Evolutionary conservation across 305 asterid species (phyloP).

Genomic region (Solanum aculeatissimum): DNA sequence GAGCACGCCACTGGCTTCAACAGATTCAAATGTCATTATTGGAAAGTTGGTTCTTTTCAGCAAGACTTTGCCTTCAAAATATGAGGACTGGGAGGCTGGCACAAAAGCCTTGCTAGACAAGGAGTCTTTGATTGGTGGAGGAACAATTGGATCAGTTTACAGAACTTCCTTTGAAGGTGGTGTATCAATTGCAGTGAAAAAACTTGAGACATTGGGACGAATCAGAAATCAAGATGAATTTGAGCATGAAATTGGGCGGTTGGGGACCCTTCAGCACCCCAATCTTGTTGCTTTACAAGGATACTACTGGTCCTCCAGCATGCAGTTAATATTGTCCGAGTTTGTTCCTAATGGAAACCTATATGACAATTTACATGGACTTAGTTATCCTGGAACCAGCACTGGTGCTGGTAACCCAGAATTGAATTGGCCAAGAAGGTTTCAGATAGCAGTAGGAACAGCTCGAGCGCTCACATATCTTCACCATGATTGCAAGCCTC

Average conservation of each 20-base stretch:
- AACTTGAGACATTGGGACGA: slow-evolving; percentile 69
- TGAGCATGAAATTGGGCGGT: slow-evolving; percentile 70
- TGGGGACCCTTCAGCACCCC: slow-evolving; percentile 61
- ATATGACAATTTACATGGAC: slow-evolving; percentile 66
- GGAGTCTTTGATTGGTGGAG: slow-evolving; percentile 72
- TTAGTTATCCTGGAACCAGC: slow-evolving; percentile 58
- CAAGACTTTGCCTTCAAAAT: slow-evolving; percentile 72
- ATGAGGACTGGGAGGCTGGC: slow-evolving; percentile 94
- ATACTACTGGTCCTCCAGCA: slow-evolving; percentile 77
- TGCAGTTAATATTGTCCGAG: slow-evolving; percentile 67
- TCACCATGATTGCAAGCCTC: slow-evolving; percentile 89
- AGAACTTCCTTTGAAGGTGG: slow-evolving; percentile 68
- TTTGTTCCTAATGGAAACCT: slow-evolving; percentile 63
- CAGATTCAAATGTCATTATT: slow-evolving; percentile 58
- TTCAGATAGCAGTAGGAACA: slow-evolving; percentile 57
- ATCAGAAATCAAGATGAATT: slow-evolving; percentile 80
- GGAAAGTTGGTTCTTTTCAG: slow-evolving; percentile 83
- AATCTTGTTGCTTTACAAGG: slow-evolving; percentile 77
- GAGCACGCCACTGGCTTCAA: slow-evolving; percentile 65
- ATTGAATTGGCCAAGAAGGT: slow-evolving; percentile 69
- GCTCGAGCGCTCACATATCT: slow-evolving; percentile 74
- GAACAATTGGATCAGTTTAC: slow-evolving; percentile 83
- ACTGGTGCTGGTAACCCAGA: slow-evolving; percentile 52
- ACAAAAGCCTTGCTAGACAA: slow-evolving; percentile 86
- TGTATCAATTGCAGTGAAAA: slow-evolving; percentile 68